Evolutionary conservation across 2,329 filamentous ascomycete species (phyloP), one percentile per base, ranked within the genome.

Genomic region (Penicillium oxalicum): DNA sequence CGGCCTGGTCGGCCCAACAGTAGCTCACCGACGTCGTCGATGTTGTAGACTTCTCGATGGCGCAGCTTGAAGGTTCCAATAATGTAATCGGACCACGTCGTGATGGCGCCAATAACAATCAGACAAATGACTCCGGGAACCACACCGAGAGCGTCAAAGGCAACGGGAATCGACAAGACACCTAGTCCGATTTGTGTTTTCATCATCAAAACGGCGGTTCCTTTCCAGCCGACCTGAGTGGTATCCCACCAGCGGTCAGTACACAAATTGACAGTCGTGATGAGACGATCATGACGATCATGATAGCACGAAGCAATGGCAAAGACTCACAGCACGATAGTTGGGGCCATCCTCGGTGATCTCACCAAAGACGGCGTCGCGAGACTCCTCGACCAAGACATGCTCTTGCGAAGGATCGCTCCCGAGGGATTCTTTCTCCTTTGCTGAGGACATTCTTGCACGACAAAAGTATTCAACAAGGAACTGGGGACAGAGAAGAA

Each of bases 131-230:
- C 66, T 45, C 63, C 70, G 63, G 77, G 75, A 11, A 79, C 69
- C 49, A 81, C 62, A 2, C 78, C 78, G 35, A 81, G 61, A 2
- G 67, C 63, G 0, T 75, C 72, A 13, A 80, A 68, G 3, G 74
- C 74, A 28, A 73, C 68, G 0, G 78, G 79, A 3, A 82, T 65
- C 2, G 76, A 76, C 8, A 81, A 69, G n/a, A 80, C 75, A 11
- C 78, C 78, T 1, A 81, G 68, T 12, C 48, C 48, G 7, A 50
- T 50, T 34, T 50, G 48, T 24, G 48, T 50, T 13, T 50, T 50
- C 48, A 50, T 46, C 48, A 50, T 50, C 26, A 50, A 24, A 8
- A 47, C 48, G 1, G 44, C 43, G 2, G 48, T 50, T 13, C 48
- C 48, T 28, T 41, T 36, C 43, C 48, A 50, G 32, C 48, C 48